Base-by-base conservation (phyloP, 805 yeast genomes). In the Dipodascopsis tothii region DNA sequence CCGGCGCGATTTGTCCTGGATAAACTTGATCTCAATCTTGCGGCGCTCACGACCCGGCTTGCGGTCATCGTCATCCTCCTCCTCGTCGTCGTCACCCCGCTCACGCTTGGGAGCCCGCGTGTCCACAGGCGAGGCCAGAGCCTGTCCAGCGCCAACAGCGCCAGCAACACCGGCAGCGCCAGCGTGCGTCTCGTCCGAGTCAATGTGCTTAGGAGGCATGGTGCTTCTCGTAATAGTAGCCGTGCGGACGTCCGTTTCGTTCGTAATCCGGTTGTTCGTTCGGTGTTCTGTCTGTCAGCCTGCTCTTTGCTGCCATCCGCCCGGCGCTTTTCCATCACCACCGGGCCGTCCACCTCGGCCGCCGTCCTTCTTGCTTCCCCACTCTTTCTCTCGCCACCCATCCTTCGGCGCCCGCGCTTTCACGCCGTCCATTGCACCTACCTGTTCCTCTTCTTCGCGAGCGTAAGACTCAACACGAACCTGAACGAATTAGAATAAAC, bases 1-100 rank as follows among this genome's bases (percentile, higher is more conserved):
- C 61, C 98, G 84, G 65, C 98, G 80, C 18, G 95, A 85, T 69
- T 92, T 92, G 67, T 92, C 96, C 70, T 90, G 95, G 60, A 92
- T 92, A 62, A 92, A 92, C 71, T 86, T 85, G 64, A 92, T 92
- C 67, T 92, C 98, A 59, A 90, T 90, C 68, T 90, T 90, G 71
- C 98, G 76, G 62, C 84, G 70, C 61, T 78, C 84, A 54, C 79
- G 71, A 33, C 62, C 63, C 22, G 57, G 54, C 47, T 67, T 60
- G 33, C 60, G 50, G 25, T 65, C 60, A 40, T 65, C 71, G 33
- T 71, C 75, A 22, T 73, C 78, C 39, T 73, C 76, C 34, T 69
- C 74, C 39, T 70, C 75, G 33, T 67, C 75, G 9, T 64, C 64
- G 28, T 61, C 67, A 21, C 49, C 47, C 23, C 57, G 51, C 17